Base-by-base conservation (phyloP, 2,329 filamentous ascomycete species). In the Cladosporium sp. region DNA sequence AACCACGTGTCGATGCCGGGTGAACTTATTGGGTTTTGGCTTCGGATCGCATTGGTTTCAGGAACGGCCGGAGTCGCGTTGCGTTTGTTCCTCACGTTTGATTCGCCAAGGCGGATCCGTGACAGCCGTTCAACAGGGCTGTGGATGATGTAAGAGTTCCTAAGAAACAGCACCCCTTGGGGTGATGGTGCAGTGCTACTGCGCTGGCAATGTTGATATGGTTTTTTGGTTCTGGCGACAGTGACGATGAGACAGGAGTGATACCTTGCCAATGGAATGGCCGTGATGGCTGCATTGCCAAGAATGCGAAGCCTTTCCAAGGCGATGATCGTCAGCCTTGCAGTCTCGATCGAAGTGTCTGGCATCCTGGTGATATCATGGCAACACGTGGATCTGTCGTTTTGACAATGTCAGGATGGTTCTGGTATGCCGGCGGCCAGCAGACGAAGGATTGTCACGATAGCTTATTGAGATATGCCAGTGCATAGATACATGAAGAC, bases 51-150 rank as follows among this genome's bases (percentile, higher is more conserved):
- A 39, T 14, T 39, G 54, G 21, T 25, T 23, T 13, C 30, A 23
- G n/a, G 30, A 57, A 57, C 54, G 32, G 39, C 58, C 58, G 58
- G 32, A 49, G 43, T 60, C 39, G 58, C 58, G 58, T 39, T 43
- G 54, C 32, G 30, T 57, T 28, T 36, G 8, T 18, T 18, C 18
- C 30, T 58, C 34, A 7, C 36, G 36, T 28, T 58, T 39, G 34
- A 39, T 13, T 48, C 46, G 58, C 58, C 58, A 48, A 51, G 59
- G 10, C 39, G 13, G 48, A 36, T 53, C 59, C 59, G 59, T 16
- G 21, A 28, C 26, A 54, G 28, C 59, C 59, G 59, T 49, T 36
- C n/a, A 16, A 11, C 28, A 49, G 28, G 46, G 21, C 8, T 39
- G 16, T 8, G 30, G 25, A 46, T 43, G 28, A 53, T 49, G 30